Percentiles rank a stretch among this genome's conserved stretches.
Conservation (phyloP, 2,329 filamentous ascomycete genomes). For the Alternaria postmessia region DNA sequence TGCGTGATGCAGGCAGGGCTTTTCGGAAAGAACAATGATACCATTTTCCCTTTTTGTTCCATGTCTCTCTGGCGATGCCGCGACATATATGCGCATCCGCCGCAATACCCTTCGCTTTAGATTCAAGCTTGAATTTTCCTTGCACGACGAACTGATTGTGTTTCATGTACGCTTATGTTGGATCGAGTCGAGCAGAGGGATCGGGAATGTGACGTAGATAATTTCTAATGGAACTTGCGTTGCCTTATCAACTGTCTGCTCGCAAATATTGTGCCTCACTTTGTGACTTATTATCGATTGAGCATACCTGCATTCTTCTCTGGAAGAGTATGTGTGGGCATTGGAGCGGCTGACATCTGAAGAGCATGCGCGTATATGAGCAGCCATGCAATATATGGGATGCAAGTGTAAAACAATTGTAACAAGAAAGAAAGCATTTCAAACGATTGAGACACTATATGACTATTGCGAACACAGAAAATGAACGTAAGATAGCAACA, state of each 20-base stretch:
- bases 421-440: not conserved
- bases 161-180: not conserved
- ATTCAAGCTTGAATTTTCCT: not conserved
- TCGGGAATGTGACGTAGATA: not conserved
- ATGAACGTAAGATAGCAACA: not conserved
- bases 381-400: not conserved
- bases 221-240: slow-evolving; percentile 4
- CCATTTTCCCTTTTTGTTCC: not conserved
- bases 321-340: too few relatives aligned
- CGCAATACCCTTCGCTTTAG: slow-evolving; percentile 1
- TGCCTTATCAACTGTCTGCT: not conserved
- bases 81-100: not conserved
- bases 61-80: not conserved
- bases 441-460: too few relatives aligned
- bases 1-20: not conserved
- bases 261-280: not conserved
- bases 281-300: too few relatives aligned
- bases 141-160: not conserved
- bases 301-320: too few relatives aligned
- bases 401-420: not conserved
- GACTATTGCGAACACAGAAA: not conserved
- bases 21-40: slow-evolving; percentile 2
- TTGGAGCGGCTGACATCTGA: too few relatives aligned
- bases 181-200: not conserved
- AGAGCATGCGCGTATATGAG: too few relatives aligned